Base-by-base conservation (phyloP, 2,329 filamentous ascomycete genomes). In the Hymenoscyphus occultus region DNA sequence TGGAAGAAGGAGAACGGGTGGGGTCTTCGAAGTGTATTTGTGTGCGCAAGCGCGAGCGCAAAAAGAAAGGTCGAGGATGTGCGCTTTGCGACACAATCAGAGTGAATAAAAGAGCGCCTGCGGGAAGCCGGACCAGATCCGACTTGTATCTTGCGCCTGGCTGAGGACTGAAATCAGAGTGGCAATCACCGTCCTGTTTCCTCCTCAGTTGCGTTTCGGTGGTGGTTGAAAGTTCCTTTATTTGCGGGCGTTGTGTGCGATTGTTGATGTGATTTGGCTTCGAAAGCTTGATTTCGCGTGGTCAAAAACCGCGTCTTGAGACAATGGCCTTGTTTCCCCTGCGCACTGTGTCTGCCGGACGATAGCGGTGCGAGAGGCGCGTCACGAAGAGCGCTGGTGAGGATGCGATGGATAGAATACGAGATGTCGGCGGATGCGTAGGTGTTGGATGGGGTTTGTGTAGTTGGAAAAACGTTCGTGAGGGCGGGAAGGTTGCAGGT, bases 41-140 rank as follows among this genome's bases (percentile, higher is more conserved):
- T 22, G 56, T 40, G 32, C 32, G 56, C 56, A 35, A 42, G 35
- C 58, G 57, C 58, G 60, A 31, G 31, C 59, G 39, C 40, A 60
- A 48, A 60, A 48, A 19, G 28, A 51, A 39, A 61, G 32, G 16
- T 31, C 13, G 31, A 42, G 22, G 58, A 56, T 42, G 39, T 35
- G n/a, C n/a, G 39, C 51, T 56, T 68, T 69, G 68, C 70, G 66
- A 69, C 68, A 67, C 64, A 65, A 65, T 66, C 63, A n/a, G 31
- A 10, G 14, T 57, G 66, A 68, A 68, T 64, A 63, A 68, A 62
- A 13, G 40, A 61, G 31, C 35, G 40, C 31, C 19, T 54, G 59
- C 42, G 32, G 19, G 39, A 31, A 39, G 56, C 28, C 32, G 31
- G 39, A 28, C 31, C 40, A 12, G 32, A 32, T 62, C 14, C 35